Base-by-base conservation (phyloP, 305 asterid genomes). In the Fraxinus sp. region DNA sequence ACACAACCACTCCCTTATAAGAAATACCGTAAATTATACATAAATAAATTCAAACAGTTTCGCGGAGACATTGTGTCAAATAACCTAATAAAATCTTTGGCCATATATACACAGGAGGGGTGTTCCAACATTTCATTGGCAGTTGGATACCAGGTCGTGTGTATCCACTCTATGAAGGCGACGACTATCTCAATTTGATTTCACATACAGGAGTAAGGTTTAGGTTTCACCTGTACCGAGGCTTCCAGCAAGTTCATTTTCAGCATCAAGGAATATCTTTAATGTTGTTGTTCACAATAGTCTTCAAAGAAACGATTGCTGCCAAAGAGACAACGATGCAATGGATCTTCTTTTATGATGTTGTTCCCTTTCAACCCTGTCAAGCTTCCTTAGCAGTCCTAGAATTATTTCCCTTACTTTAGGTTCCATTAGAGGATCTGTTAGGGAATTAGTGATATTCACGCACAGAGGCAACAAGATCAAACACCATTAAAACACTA, bases 191-290 rank as follows among this genome's bases (percentile, higher is more conserved):
- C 46, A 32, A 43, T 18, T n/a, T 26, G n/a, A 2, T 28, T 28
- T 68, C 75, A 11, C 8, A 4, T 28, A 10, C 28, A 66, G 74
- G 37, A 66, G 18, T 26, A 28, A 24, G n/a, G 13, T 64, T 14
- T 5, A 77, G 49, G 68, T 18, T 72, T 90, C 82, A 94, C 97
- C 99, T 93, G 80, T 89, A 96, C 13, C 92, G 83, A 93, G 95
- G 87, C 92, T 88, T 85, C 89, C 88, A 75, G 96, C 86, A 80
- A 96, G 97, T 84, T 92, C 91, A 77, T 84, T 87, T 89, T 97
- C 98, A 77, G 95, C 94, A 80, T 91, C 96, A 57, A 96, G 90
- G 91, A 96, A 93, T 79, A 96, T 90, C 90, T 93, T 90, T 86
- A 94, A 86, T 83, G 97, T 13, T 43, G 55, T 43, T 41, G 49